Base-by-base conservation (phyloP, 139 green algal species). In the Spirogloea muscicola region DNA sequence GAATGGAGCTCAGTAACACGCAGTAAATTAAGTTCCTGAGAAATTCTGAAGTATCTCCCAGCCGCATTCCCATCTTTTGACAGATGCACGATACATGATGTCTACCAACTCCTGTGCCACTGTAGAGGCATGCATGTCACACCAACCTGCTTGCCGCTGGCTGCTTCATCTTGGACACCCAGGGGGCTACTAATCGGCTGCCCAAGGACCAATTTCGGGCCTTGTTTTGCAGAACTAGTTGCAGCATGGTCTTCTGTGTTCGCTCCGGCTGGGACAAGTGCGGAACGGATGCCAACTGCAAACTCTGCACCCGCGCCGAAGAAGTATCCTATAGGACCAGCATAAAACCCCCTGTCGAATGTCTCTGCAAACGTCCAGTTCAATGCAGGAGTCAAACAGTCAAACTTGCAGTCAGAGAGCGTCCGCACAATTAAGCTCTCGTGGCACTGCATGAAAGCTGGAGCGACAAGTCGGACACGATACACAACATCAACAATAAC, bases 341-440 rank as follows among this genome's bases (percentile, higher is more conserved):
- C 86, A 55, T 98, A 99, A 68, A 92, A 94, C 36, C 95, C 95
- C 2, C 95, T 76, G 81, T 99, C 95, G 79, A 99, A 98, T 0
- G 72, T 41, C 87, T 99, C 95, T 10, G 73, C 2, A 77, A 60
- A 66, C 21, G n/a, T 55, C 21, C 21, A 55, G 21, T 31, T 55
- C 21, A 21, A 55, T 31, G 21, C 21, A 55, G 21, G 46, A 21
- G 46, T 31, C 46, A 55, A 55, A 21, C 46, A 55, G 21, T 55
- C 21, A 21, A 55, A 31, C 46, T 31, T 55, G 21, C 46, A 21
- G 46, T 21, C 46, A 21, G 46, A 55, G 21, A 55, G 21, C 21
- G 21, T 55, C 46, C 21, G 21, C 21, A 55, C 21, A 55, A 31
- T 55, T 21, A 55, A 21, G n/a, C 21, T n/a, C n/a, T 55, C 46